Evolutionary conservation across 2,329 filamentous ascomycete species (phyloP).

Genomic region (Pseudogymnoascus sp.): DNA sequence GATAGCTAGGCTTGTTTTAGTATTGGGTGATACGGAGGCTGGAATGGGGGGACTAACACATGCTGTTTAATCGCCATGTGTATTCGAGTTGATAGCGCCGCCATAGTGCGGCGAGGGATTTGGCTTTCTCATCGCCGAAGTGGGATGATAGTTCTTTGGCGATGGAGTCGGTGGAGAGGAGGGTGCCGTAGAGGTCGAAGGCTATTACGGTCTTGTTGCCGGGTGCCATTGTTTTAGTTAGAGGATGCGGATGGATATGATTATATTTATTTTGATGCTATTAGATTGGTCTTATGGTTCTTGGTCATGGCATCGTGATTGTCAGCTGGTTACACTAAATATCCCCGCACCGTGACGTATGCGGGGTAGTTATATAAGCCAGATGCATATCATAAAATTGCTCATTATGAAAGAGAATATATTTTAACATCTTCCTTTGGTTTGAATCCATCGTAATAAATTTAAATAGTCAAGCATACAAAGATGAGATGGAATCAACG

Average conservation of each 20-base stretch:
- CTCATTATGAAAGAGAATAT: background rate
- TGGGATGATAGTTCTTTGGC: constrained; percentile 48
- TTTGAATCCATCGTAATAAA: background rate
- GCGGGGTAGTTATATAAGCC: background rate
- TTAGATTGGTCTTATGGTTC: background rate
- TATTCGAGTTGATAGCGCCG: constrained; percentile 68
- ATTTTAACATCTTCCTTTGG: background rate
- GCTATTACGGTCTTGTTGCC: constrained; percentile 45
- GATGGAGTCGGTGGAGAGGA: constrained; percentile 66
- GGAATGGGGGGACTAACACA: constrained; percentile 45
- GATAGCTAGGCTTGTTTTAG: constrained; percentile 36
- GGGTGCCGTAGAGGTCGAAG: constrained; percentile 69
- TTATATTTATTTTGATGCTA: background rate
- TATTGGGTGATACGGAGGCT: constrained; percentile 10
- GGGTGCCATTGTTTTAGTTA: constrained; percentile 21
- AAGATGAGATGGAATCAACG: background rate
- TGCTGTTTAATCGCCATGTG: constrained; percentile 67
- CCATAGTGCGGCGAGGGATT: constrained; percentile 52
- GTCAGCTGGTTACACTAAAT: background rate
- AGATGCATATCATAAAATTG: background rate
- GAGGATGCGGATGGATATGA: constrained; percentile 25
- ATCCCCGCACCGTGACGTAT: constrained; percentile 2
- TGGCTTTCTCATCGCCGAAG: constrained; percentile 50
- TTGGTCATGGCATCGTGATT: background rate
- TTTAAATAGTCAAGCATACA: background rate